These are phyloP conservation scores for Alternaria arborescens DNA, from an alignment of 2,329 filamentous ascomycete species.

Conservation along the genomic window DNA sequence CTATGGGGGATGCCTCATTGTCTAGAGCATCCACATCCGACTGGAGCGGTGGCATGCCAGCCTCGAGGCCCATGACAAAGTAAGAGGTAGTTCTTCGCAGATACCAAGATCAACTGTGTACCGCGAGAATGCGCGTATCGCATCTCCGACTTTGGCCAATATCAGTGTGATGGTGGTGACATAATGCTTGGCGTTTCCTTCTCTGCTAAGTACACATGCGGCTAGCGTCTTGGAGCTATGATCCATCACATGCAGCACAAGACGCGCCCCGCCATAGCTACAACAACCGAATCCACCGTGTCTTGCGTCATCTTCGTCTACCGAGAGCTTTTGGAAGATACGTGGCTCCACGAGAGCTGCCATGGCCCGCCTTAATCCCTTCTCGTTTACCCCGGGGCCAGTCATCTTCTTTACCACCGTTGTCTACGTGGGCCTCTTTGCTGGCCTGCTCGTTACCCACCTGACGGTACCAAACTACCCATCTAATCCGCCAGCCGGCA, in stretches of 20 bases:
- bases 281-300: conserved; percentile 16
- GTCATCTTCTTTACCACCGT: conserved; percentile 81
- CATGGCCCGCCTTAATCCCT: conserved; percentile 53
- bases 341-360: conserved; percentile 22
- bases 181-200: not conserved
- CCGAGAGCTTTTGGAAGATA: conserved; percentile 16
- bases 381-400: conserved; percentile 81
- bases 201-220: conserved; percentile 2
- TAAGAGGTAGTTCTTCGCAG: accelerated
- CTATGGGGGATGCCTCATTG: not conserved
- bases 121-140: no score
- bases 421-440: conserved; percentile 79
- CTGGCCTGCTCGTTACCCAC: conserved; percentile 76
- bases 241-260: conserved; percentile 18
- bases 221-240: conserved; percentile 27
- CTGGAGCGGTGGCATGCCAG: not conserved
- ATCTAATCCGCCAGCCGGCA: conserved; percentile 63
- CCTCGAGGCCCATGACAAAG: not conserved
- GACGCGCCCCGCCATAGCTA: conserved; percentile 13
- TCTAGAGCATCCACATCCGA: conserved; percentile 1
- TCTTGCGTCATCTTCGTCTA: conserved; percentile 18
- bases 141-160: not conserved
- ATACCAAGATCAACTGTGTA: not conserved
- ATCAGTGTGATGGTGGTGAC: not conserved
- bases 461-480: conserved; percentile 77